Percentiles rank a stretch among this genome's conserved stretches.
These are phyloP conservation scores for Bathelium albidoporum DNA, from an alignment of 495 filamentous ascomycete species.

Conservation along the genomic window DNA sequence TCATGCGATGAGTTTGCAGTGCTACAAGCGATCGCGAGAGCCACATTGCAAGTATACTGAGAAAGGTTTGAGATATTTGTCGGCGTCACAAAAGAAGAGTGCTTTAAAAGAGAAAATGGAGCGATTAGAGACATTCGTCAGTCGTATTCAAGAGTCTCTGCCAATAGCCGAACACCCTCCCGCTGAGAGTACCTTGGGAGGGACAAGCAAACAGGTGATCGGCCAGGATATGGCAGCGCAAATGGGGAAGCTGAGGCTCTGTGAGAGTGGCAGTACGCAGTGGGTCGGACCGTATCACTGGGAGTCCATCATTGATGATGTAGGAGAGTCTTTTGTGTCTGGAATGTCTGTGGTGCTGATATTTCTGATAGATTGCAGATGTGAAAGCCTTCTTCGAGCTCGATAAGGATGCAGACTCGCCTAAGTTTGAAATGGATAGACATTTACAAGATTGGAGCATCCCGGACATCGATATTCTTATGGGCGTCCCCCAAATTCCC, in stretches of 20 bases:
- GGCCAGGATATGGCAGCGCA: not conserved
- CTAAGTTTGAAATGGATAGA: not conserved
- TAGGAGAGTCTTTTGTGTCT: not conserved
- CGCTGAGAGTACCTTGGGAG: not conserved
- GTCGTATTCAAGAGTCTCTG: not conserved
- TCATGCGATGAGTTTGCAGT: not conserved
- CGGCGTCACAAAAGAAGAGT: conserved; percentile 1
- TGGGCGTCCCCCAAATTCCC: conserved; percentile 4
- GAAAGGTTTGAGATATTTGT: conserved; percentile 7
- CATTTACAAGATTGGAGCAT: not conserved
- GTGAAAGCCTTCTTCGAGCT: conserved; percentile 13
- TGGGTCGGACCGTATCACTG: conserved; percentile 9
- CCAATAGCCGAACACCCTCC: not conserved
- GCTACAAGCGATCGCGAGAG: conserved; percentile 8
- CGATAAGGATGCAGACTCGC: not conserved
- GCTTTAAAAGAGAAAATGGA: conserved; percentile 8
- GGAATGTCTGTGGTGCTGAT: not conserved
- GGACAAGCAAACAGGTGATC: not conserved
- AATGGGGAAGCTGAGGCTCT: conserved; percentile 6
- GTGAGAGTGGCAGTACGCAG: conserved; percentile 3
- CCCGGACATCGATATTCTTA: not conserved
- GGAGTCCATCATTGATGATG: conserved; percentile 14
- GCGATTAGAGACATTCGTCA: conserved; percentile 9
- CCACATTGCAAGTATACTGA: conserved; percentile 8
- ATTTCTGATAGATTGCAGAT: conserved; percentile 4